Evolutionary conservation across 2,329 filamentous ascomycete species (phyloP).

Genomic region (Claviceps digitariae): DNA sequence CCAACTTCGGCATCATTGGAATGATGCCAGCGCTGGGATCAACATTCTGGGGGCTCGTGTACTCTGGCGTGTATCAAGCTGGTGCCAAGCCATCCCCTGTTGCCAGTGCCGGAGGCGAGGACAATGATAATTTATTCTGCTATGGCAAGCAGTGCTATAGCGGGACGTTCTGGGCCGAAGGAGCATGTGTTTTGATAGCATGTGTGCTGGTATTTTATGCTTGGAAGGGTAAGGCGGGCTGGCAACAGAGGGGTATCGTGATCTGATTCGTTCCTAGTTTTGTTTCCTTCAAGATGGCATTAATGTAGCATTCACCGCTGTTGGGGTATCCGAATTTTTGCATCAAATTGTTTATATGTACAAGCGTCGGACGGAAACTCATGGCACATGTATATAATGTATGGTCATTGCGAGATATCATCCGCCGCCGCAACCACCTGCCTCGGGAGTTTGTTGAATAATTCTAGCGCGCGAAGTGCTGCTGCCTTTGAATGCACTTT

Average conservation of each 20-base stretch:
- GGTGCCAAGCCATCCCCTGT: slow-evolving; percentile 36
- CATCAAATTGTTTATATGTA: neutral
- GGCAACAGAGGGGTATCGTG: slow-evolving; percentile 63
- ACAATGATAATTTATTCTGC: slow-evolving; percentile 49
- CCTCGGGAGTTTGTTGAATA: neutral
- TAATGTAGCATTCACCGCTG: neutral
- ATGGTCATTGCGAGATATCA: too few relatives aligned
- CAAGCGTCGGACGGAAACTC: neutral
- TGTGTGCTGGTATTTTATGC: slow-evolving; percentile 60
- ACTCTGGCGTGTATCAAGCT: slow-evolving; percentile 65
- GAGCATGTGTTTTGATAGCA: slow-evolving; percentile 64
- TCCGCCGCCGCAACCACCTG: too few relatives aligned
- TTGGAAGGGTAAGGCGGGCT: slow-evolving; percentile 67
- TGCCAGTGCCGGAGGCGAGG: slow-evolving; percentile 14
- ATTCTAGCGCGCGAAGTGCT: too few relatives aligned
- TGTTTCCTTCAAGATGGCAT: neutral
- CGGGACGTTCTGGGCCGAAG: slow-evolving; percentile 74
- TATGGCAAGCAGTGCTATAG: slow-evolving; percentile 75
- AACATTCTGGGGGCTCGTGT: slow-evolving; percentile 82
- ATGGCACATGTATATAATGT: too few relatives aligned
- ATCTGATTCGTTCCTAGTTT: slow-evolving; percentile 18
- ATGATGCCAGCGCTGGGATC: slow-evolving; percentile 83
- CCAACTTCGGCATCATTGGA: slow-evolving; percentile 92
- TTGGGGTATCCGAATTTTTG: too few relatives aligned
- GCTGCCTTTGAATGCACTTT: too few relatives aligned